A percentile compares a stretch with the other conserved stretches of the same genome.
Conservation (phyloP, 2,329 filamentous ascomycete genomes). For the Colletotrichum sidae region DNA sequence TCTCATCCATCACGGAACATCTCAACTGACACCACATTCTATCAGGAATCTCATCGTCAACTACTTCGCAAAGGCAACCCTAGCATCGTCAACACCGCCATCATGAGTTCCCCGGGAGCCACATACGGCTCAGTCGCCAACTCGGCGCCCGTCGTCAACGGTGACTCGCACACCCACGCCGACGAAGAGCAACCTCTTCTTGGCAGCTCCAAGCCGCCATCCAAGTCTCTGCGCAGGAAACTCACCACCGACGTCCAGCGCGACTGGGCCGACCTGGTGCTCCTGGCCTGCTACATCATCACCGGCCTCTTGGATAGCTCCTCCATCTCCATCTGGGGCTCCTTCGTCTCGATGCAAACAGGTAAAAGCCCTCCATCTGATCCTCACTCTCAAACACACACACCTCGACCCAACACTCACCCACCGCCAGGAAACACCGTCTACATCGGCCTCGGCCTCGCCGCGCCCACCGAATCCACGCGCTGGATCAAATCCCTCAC, state of each 20-base stretch:
- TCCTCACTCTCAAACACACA: not conserved
- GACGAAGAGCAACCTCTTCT: conserved; percentile 52
- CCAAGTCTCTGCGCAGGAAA: conserved; percentile 43
- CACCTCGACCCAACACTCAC: not conserved
- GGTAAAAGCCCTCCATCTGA: conserved; percentile 56
- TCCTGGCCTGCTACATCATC: conserved; percentile 80
- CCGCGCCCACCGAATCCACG: conserved; percentile 63
- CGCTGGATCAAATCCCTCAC: conserved; percentile 79
- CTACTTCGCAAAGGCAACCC: not conserved
- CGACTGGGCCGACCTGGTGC: conserved; percentile 73
- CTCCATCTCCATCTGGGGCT: conserved; percentile 81
- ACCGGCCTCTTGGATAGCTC: conserved; percentile 83
- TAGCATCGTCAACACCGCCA: too few relatives aligned
- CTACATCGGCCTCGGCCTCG: conserved; percentile 81
- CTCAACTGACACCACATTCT: not conserved
- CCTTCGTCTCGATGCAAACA: conserved; percentile 87
- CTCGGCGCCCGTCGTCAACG: conserved; percentile 25
- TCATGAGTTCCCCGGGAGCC: conserved; percentile 14
- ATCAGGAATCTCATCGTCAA: not conserved
- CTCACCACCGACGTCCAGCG: conserved; percentile 65
- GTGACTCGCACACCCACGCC: conserved; percentile 7
- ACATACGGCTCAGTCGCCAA: conserved; percentile 28
- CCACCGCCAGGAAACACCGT: conserved; percentile 74
- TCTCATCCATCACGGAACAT: not conserved
- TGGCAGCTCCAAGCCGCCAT: conserved; percentile 35